Evolutionary conservation across 352 stramenopile genomes (phyloP).

Genomic region (Phytophthora pseudosyringae): DNA sequence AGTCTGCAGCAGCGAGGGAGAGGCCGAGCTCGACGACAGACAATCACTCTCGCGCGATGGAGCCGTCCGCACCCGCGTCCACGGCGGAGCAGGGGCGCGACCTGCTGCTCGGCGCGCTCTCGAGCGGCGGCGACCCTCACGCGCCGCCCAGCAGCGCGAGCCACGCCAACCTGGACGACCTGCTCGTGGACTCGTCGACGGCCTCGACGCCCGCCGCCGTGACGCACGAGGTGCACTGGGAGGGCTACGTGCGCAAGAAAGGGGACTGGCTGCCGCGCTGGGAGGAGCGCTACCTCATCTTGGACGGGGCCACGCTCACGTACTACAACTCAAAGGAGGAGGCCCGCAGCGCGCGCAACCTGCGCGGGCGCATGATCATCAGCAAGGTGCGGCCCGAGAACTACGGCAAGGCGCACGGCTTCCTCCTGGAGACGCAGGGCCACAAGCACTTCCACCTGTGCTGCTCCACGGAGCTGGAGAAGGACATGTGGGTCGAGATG

Average conservation of each 20-base stretch:
- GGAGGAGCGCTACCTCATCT: constrained; percentile 89
- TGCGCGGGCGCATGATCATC: constrained; percentile 85
- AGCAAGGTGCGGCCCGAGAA: constrained; percentile 83
- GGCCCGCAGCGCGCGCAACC: constrained; percentile 76
- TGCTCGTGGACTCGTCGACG: constrained; percentile 44
- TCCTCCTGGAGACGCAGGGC: constrained; percentile 86
- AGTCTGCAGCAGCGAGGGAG: constrained; percentile 5
- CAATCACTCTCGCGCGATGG: constrained; percentile 31
- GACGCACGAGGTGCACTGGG: constrained; percentile 85
- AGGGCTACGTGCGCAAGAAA: constrained; percentile 91
- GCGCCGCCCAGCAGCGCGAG: constrained; percentile 10
- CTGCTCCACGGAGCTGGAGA: constrained; percentile 87
- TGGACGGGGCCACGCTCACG: constrained; percentile 81
- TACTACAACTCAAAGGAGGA: constrained; percentile 92
- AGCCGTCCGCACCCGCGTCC: constrained; percentile 17
- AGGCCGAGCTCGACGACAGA: constrained; percentile 13
- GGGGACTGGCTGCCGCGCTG: constrained; percentile 91
- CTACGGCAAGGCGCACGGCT: constrained; percentile 89
- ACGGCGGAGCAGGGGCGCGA: constrained; percentile 48
- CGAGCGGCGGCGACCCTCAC: constrained; percentile 6
- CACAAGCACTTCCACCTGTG: constrained; percentile 91
- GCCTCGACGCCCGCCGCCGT: constrained; percentile 46
- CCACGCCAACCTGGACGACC: constrained; percentile 40
- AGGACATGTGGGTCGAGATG: constrained; percentile 93
- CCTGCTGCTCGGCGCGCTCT: constrained; percentile 51